phyloP scores from a whole-genome alignment of 2,329 filamentous ascomycete species.

The Microsporum canis region DNA sequence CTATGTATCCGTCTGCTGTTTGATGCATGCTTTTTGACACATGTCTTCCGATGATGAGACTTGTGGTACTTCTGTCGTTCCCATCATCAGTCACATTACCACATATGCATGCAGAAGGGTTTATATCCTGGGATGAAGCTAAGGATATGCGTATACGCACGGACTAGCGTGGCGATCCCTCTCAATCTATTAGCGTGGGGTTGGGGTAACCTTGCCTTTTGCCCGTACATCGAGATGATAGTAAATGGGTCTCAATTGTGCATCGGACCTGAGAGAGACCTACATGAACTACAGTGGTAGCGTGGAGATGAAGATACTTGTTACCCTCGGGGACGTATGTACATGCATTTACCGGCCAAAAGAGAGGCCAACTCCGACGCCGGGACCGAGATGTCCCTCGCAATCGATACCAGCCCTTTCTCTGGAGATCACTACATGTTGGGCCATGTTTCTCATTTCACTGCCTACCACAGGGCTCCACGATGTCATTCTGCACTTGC shows the following conservation, averaged over 20 bases:
- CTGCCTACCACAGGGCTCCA: background rate
- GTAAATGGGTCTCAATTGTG: background rate
- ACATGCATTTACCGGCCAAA: background rate
- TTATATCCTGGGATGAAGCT: background rate
- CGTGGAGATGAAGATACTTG: background rate
- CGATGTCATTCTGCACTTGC: background rate
- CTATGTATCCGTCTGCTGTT: background rate
- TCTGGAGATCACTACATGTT: background rate
- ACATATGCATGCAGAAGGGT: conserved; percentile 1
- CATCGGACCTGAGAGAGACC: background rate
- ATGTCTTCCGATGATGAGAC: background rate
- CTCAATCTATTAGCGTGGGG: background rate
- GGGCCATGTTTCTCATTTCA: background rate
- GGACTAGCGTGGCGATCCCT: background rate
- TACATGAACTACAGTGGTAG: background rate
- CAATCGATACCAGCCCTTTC: background rate
- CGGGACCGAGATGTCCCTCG: background rate
- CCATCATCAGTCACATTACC: background rate
- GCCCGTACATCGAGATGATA: background rate
- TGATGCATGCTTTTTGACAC: background rate
- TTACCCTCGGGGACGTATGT: background rate
- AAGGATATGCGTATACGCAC: background rate
- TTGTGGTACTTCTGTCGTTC: background rate
- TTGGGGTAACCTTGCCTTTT: background rate
- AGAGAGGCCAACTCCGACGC: background rate